Evolutionary conservation across 129 eudicot species (phyloP).

Genomic region (Helianthus annuus): DNA sequence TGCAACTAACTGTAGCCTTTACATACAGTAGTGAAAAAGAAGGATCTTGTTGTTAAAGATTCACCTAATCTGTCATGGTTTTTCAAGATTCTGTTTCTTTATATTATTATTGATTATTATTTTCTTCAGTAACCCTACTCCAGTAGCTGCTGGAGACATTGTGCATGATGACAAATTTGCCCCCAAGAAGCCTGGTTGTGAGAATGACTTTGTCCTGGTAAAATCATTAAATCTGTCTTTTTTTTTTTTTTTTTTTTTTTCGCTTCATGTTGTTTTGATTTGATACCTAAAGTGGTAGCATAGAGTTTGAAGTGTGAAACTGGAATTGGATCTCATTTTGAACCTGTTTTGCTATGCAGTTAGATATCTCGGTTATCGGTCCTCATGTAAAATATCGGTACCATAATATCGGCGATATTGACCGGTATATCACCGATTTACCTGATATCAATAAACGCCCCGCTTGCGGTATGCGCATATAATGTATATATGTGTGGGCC

Average conservation of each 20-base stretch:
- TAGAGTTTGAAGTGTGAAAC: neutral
- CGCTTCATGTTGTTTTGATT: slow-evolving; percentile 4
- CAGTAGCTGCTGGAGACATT: slow-evolving; percentile 73
- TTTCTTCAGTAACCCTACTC: slow-evolving; percentile 33
- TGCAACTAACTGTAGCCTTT: slow-evolving; percentile 11
- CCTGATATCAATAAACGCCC: too few species aligned
- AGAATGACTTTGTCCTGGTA: slow-evolving; percentile 86
- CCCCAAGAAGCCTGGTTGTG: slow-evolving; percentile 94
- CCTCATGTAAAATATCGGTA: too few species aligned
- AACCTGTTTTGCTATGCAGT: too few species aligned
- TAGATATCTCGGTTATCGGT: too few species aligned
- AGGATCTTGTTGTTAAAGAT: neutral
- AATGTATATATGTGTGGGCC: too few species aligned
- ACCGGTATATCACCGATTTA: too few species aligned
- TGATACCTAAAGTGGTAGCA: neutral
- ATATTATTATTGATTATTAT: slow-evolving; percentile 26
- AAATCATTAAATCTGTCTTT: neutral
- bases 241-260: neutral
- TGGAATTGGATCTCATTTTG: neutral
- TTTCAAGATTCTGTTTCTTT: slow-evolving; percentile 22
- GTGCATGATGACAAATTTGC: slow-evolving; percentile 70
- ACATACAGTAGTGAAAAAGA: slow-evolving; percentile 15
- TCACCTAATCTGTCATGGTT: slow-evolving; percentile 25
- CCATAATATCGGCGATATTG: too few species aligned
- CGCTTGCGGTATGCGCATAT: too few species aligned